Evolutionary conservation across 352 stramenopile species (phyloP), one percentile per base, ranked within the genome.

Genomic region (Phytophthora nicotianae): DNA sequence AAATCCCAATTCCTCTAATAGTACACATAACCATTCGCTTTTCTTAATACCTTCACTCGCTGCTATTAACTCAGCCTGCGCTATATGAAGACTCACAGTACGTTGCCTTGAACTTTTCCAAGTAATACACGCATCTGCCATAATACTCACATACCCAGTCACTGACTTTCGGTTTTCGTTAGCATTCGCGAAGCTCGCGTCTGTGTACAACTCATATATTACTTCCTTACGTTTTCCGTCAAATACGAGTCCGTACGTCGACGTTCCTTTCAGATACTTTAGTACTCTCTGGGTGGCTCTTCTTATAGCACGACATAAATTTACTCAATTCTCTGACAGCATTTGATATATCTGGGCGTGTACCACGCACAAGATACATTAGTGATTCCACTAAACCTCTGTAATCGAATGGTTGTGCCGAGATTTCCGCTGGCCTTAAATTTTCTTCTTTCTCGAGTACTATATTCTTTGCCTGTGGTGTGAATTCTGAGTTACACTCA

Each of bases 31-130:
- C 27, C 27, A 61, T 20, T 41, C 49, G 2, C 42, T n/a, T 60
- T 14, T 61, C 49, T 54, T 66, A 4, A 66, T 20, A 2, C 50
- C 29, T 54, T 61, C 50, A 41, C 58, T 61, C 5, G 35, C 32
- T 16, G 58, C 49, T n/a, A 65, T 60, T 33, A 60, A 11, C 33
- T 66, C 58, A 21, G 42, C 17, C 21, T 66, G 48, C 26, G 58
- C 50, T 37, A 50, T 66, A 21, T 61, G 38, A 2, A 66, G 48
- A 29, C 38, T 23, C 38, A 23, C 38, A 21, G 37, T 58, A 40
- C 45, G 19, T 58, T 58, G 23, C 17, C 50, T 55, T 16, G 50
- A 40, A 21, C 37, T 58, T 41, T 58, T 41, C 50, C 24, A 50
- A 41, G 38, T 58, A 50, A 59, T 43, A 33, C 26, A 58, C 14